phyloP scores from a whole-genome alignment of 202 grass and related monocot genomes.

The Miscanthus sacchariflorus region DNA sequence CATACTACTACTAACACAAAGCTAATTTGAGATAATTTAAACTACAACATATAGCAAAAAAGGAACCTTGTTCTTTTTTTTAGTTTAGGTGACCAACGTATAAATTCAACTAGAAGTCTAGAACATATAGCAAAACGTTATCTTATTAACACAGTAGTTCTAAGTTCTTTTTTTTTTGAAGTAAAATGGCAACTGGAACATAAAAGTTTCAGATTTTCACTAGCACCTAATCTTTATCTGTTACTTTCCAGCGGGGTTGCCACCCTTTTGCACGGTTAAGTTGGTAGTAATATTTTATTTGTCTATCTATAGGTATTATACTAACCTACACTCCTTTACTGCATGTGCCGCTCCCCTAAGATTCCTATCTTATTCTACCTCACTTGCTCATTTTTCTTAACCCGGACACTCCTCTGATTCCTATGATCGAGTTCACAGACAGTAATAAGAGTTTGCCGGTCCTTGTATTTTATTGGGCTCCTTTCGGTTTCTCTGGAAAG shows the following conservation, averaged over 20 bases:
- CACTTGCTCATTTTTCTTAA: conserved; percentile 49
- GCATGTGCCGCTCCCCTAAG: conserved; percentile 72
- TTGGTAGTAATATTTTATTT: conserved; percentile 70
- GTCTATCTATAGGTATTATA: conserved; percentile 38
- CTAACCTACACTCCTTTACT: conserved; percentile 66
- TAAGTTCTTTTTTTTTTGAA: conserved; percentile 5
- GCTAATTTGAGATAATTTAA: conserved; percentile 11
- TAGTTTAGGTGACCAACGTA: not conserved
- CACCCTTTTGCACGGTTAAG: conserved; percentile 57
- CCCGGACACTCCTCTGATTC: conserved; percentile 39
- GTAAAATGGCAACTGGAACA: no score
- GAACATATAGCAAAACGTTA: not conserved
- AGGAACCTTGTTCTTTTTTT: no score
- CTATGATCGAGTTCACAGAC: conserved; percentile 53
- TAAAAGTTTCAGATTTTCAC: conserved; percentile 48
- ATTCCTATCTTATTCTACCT: conserved; percentile 71
- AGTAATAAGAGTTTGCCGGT: conserved; percentile 52
- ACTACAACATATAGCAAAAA: no score
- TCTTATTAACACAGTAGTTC: not conserved
- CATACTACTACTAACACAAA: conserved; percentile 30
- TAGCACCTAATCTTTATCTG: conserved; percentile 46
- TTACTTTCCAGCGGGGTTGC: conserved; percentile 74
- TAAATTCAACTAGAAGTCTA: not conserved
- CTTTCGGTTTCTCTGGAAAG: conserved; percentile 45
- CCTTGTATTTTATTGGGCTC: conserved; percentile 34